Evolutionary conservation across 768 basidiomycete genomes (phyloP).

Genomic region (Russula ochroleuca): DNA sequence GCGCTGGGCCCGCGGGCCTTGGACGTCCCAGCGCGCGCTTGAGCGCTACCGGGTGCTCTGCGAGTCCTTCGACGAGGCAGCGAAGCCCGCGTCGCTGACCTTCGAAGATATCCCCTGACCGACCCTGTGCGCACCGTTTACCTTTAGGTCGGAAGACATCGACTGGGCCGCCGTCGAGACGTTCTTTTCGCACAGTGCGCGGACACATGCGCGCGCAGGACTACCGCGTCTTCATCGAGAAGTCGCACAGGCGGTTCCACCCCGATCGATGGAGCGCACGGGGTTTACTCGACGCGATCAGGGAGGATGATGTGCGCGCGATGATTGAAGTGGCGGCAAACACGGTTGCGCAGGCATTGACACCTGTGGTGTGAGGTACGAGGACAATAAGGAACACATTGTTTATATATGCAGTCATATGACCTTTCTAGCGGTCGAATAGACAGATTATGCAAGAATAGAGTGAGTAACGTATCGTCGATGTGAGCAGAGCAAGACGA

Average conservation of each 20-base stretch:
- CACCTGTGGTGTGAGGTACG: slow-evolving; percentile 55
- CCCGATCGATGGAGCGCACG: slow-evolving; percentile 76
- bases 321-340: slow-evolving; percentile 66
- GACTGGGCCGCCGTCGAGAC: slow-evolving; percentile 66
- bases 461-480: background rate
- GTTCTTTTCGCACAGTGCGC: slow-evolving; percentile 61
- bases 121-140: slow-evolving; percentile 50
- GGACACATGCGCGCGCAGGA: slow-evolving; percentile 54
- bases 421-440: background rate
- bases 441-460: background rate
- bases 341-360: slow-evolving; percentile 69
- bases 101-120: slow-evolving; percentile 76
- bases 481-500: background rate
- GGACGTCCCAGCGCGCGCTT: slow-evolving; percentile 63
- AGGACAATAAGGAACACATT: slow-evolving; percentile 29
- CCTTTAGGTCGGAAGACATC: slow-evolving; percentile 58
- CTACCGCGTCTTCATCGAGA: slow-evolving; percentile 61
- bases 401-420: slow-evolving; percentile 5
- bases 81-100: slow-evolving; percentile 46
- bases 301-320: slow-evolving; percentile 52
- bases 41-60: slow-evolving; percentile 61
- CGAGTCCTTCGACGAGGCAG: slow-evolving; percentile 58
- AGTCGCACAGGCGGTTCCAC: slow-evolving; percentile 70
- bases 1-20: slow-evolving; percentile 54
- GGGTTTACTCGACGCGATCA: slow-evolving; percentile 53